phyloP scores from a whole-genome alignment of 2,329 filamentous ascomycete genomes.

The Corinectria fuckeliana region DNA sequence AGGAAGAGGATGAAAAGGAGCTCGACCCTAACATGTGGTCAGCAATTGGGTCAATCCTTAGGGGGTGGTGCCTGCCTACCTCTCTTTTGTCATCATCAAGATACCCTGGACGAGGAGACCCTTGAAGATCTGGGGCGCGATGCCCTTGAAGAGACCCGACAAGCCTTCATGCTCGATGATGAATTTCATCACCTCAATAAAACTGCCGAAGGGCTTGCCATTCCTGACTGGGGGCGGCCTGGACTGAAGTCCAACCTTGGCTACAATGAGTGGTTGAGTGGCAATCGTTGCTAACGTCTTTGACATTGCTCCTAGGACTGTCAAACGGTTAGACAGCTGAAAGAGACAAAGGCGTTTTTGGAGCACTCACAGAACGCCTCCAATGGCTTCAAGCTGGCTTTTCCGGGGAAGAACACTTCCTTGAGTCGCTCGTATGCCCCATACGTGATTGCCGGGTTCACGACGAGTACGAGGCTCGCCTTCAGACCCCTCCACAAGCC shows the following conservation, averaged over 20 bases:
- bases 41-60: slow-evolving; percentile 10
- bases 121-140: slow-evolving; percentile 91
- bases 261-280: slow-evolving; percentile 95
- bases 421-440: slow-evolving; percentile 92
- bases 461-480: slow-evolving; percentile 91
- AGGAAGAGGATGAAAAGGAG: slow-evolving; percentile 86
- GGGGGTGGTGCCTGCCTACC: slow-evolving; percentile 55
- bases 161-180: slow-evolving; percentile 88
- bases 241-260: slow-evolving; percentile 95
- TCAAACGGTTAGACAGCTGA: slow-evolving; percentile 10
- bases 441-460: slow-evolving; percentile 98
- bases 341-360: neutral
- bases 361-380: slow-evolving; percentile 85
- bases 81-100: slow-evolving; percentile 99
- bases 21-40: slow-evolving; percentile 70
- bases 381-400: slow-evolving; percentile 75
- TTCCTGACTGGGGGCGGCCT: slow-evolving; percentile 83
- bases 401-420: slow-evolving; percentile 77
- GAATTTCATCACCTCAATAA: slow-evolving; percentile 92
- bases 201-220: slow-evolving; percentile 92
- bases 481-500: slow-evolving; percentile 96
- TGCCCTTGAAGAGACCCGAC: slow-evolving; percentile 92
- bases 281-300: slow-evolving; percentile 90
- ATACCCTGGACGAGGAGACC: slow-evolving; percentile 93
- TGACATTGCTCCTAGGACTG: slow-evolving; percentile 90